A percentile compares a stretch with the other conserved stretches of the same genome.
phyloP scores from a whole-genome alignment of 177 flowering plant genomes.

The Vitis hybrid region DNA sequence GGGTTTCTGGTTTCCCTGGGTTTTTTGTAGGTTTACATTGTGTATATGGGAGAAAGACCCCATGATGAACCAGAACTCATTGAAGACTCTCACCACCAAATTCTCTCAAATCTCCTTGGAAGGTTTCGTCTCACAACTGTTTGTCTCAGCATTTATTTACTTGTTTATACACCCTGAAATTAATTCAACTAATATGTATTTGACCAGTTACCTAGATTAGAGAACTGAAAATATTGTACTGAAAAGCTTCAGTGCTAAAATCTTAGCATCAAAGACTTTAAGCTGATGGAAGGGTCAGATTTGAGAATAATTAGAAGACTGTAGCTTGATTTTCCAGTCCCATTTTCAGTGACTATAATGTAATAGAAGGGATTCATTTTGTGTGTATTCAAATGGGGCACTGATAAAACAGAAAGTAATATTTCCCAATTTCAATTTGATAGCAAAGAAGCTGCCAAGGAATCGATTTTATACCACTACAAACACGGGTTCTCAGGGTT shows the following conservation, averaged over 20 bases:
- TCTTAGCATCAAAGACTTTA: no score
- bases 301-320: no score
- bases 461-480: constrained; percentile 49
- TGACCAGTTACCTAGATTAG: no score
- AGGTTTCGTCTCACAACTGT: constrained; percentile 25
- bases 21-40: constrained; percentile 42
- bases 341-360: no score
- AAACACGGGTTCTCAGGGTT: constrained; percentile 62
- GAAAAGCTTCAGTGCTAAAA: no score
- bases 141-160: background rate
- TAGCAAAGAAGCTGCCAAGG: constrained; percentile 45
- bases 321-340: no score
- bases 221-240: no score
- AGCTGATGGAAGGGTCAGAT: no score
- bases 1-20: background rate
- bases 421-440: constrained; percentile 9
- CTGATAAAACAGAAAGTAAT: constrained; percentile 1
- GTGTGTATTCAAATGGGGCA: no score
- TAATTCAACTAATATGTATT: background rate
- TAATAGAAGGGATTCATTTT: no score
- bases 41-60: constrained; percentile 44
- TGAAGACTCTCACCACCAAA: constrained; percentile 37
- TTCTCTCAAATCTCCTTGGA: constrained; percentile 44
- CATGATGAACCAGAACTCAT: constrained; percentile 32
- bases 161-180: background rate